Base-by-base conservation (phyloP, 345 rosid genomes). In the Excoecaria agallocha region DNA sequence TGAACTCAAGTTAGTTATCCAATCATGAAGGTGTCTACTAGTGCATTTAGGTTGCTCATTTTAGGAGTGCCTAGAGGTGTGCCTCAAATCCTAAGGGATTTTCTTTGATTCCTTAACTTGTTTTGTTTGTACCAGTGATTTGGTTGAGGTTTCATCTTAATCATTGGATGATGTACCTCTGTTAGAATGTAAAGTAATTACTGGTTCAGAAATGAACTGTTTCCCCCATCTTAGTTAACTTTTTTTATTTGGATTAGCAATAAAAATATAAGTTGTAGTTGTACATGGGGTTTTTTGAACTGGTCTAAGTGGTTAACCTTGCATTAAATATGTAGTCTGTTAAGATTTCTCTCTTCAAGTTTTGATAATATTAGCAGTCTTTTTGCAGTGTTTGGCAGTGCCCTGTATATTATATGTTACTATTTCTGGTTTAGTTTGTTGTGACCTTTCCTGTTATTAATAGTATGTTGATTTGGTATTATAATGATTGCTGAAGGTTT, bases 401-500 rank as follows among this genome's bases (percentile, higher is more conserved):
- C 66, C 37, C 9, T 43, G 35, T 54, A 17, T 45, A 37, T 43
- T 12, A 4, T 8, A 45, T 57, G 24, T 48, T 58, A 15, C 61
- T 60, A 35, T 12, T 30, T 41, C 2, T 61, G 12, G 12, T 66
- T 46, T 6, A 15, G 30, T 30, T 30, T 79, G 19, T 37, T 22
- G 30, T 60, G 45, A 15, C 11, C 57, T 61, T 57, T 43, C 16
- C 20, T 48, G 7, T 30, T 37, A 63, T 60, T n/a, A 3, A 61
- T 49, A 30, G 4, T 37, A 30, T 49, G 19, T 55, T 66, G 9
- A 73, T 51, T 62, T 66, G 59, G 25, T 56, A 10, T 65, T 52
- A 51, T 52, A 25, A 68, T 52, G 67, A 56, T 58, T 50, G 74
- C 25, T 67, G 6, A 24, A 94, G 98, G 88, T 94, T 85, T 74